These are phyloP conservation scores for Aspergillus bridgeri DNA, from an alignment of 495 filamentous ascomycete genomes.

Conservation along the genomic window DNA sequence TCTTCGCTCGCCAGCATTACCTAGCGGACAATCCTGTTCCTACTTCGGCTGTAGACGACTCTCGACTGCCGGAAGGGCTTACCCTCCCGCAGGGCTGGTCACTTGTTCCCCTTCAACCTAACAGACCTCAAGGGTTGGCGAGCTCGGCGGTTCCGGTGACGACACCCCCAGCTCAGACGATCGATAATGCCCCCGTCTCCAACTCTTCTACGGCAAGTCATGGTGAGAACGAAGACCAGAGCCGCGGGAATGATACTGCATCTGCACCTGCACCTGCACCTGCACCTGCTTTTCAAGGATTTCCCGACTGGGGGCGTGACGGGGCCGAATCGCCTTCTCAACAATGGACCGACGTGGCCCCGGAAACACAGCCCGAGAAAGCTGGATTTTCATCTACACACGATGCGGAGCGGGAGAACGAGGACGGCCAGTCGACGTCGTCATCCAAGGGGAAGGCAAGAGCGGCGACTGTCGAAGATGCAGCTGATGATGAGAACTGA, in stretches of 20 bases:
- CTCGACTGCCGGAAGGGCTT: constrained; percentile 68
- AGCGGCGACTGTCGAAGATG: constrained; percentile 48
- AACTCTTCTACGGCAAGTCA: not conserved
- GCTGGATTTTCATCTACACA: constrained; percentile 5
- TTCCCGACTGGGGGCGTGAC: constrained; percentile 22
- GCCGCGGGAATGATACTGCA: not conserved
- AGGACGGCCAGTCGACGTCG: constrained; percentile 15
- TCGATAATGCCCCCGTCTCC: not conserved
- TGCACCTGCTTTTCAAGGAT: not conserved
- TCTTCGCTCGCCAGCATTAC: constrained; percentile 26
- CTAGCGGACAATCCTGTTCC: constrained; percentile 29
- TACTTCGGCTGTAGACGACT: constrained; percentile 60
- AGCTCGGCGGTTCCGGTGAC: constrained; percentile 12
- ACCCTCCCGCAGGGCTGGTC: constrained; percentile 75
- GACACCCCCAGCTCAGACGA: not conserved
- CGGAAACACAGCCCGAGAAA: constrained; percentile 20
- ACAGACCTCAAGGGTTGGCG: constrained; percentile 8
- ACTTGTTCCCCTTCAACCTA: constrained; percentile 61
- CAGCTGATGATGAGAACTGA: constrained; percentile 37
- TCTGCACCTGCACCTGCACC: not conserved
- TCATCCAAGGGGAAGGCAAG: constrained; percentile 45
- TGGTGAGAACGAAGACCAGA: not conserved
- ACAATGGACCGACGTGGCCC: constrained; percentile 37
- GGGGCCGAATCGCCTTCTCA: constrained; percentile 29
- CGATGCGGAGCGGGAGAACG: constrained; percentile 6